Evolutionary conservation across 179 eudicot genomes (phyloP).

Genomic region (Heliamphora pulchella): DNA sequence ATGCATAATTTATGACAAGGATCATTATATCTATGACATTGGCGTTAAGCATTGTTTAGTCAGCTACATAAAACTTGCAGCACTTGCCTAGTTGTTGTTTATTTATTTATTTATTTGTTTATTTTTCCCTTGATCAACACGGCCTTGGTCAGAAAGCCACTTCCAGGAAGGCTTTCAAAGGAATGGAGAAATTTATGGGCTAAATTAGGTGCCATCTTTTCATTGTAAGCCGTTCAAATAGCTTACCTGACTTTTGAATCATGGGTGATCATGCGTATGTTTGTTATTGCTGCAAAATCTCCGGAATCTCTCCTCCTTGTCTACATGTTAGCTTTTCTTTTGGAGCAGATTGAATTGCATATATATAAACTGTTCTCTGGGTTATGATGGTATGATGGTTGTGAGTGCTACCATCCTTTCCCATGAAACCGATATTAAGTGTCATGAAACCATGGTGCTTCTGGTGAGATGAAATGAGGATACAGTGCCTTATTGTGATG

Average conservation of each 20-base stretch:
- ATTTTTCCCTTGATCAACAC: neutral
- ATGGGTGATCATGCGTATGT: neutral
- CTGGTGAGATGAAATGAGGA: neutral
- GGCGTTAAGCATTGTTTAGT: neutral
- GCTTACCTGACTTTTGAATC: neutral
- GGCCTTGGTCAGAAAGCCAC: neutral
- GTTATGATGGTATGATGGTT: too few relatives aligned
- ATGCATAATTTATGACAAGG: neutral
- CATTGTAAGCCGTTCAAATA: neutral
- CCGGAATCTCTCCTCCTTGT: neutral
- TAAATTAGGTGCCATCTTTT: neutral
- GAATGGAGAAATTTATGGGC: neutral
- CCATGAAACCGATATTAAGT: neutral
- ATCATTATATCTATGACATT: neutral
- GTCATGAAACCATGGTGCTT: slow-evolving; percentile 1
- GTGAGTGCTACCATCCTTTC: neutral
- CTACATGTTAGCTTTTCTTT: neutral
- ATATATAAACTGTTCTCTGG: neutral
- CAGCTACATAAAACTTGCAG: slow-evolving; percentile 8
- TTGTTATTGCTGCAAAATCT: neutral
- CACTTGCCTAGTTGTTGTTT: slow-evolving; percentile 2
- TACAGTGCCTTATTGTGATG: neutral
- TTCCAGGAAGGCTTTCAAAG: neutral
- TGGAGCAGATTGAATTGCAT: neutral
- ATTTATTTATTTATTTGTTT: neutral